Percentiles rank a stretch among this genome's conserved stretches.
phyloP scores from a whole-genome alignment of 2,329 filamentous ascomycete genomes.

The Colletotrichum noveboracense region DNA sequence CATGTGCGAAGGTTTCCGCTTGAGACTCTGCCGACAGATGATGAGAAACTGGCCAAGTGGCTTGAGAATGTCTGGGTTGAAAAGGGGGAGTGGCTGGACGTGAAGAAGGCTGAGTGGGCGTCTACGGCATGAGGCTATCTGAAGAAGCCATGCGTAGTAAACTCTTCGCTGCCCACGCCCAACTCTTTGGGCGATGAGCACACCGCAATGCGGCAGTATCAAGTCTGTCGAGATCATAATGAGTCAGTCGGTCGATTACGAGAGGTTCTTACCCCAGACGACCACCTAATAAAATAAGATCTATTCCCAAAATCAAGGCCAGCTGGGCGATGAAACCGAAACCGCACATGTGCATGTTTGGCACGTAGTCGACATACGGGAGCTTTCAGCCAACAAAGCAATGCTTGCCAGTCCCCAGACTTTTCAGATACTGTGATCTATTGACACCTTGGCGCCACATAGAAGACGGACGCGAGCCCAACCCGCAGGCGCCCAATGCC shows the following conservation, averaged over 20 bases:
- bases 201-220: background rate
- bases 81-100: conserved; percentile 57
- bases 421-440: background rate
- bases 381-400: background rate
- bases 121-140: background rate
- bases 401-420: background rate
- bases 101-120: conserved; percentile 46
- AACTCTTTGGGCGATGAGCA: background rate
- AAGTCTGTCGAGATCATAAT: background rate
- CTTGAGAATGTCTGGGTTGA: conserved; percentile 58
- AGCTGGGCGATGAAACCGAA: background rate
- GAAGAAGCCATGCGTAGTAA: background rate
- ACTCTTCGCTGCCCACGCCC: background rate
- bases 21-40: conserved; percentile 51
- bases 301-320: background rate
- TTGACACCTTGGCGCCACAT: background rate
- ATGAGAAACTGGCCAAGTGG: conserved; percentile 55
- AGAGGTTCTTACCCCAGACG: background rate
- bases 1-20: conserved; percentile 53
- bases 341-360: background rate
- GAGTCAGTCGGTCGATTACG: background rate
- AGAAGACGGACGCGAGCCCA: background rate
- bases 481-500: background rate
- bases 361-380: background rate
- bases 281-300: background rate